These are phyloP conservation scores for Niebla homalea DNA, from an alignment of 495 filamentous ascomycete genomes.

Conservation along the genomic window DNA sequence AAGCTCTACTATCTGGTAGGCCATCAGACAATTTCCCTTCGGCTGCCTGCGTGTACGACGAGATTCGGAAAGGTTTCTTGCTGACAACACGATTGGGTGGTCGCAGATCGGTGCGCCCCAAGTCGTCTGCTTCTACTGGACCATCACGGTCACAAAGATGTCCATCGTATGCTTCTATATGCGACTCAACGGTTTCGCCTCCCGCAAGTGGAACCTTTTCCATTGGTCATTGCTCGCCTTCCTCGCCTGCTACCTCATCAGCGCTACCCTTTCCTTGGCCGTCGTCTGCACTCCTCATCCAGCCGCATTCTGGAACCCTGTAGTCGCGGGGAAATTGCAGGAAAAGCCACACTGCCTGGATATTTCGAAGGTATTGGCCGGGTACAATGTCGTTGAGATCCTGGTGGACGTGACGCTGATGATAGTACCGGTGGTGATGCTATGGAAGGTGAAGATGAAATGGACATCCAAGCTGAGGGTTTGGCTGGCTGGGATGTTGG, in stretches of 20 bases:
- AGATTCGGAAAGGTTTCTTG: too few species aligned
- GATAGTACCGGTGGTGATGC: conserved; percentile 10
- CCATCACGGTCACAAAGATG: conserved; percentile 15
- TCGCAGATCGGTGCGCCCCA: too few species aligned
- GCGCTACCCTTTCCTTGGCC: not conserved
- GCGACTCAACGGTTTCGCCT: conserved; percentile 13
- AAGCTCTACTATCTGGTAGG: not conserved
- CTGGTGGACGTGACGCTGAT: conserved; percentile 10
- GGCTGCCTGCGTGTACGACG: too few species aligned
- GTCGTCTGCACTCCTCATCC: conserved; percentile 8
- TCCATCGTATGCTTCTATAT: conserved; percentile 16
- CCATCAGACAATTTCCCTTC: not conserved
- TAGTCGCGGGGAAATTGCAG: not conserved
- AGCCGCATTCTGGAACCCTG: not conserved
- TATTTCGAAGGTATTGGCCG: not conserved
- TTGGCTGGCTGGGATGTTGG: conserved; percentile 7
- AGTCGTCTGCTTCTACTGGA: conserved; percentile 11
- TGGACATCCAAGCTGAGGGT: conserved; percentile 7
- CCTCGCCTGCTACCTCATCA: conserved; percentile 2
- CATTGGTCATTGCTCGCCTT: conserved; percentile 8
- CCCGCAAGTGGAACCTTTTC: conserved; percentile 7
- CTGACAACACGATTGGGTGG: too few species aligned
- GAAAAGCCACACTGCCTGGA: conserved; percentile 3
- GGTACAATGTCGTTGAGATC: conserved; percentile 7
- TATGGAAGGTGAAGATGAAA: conserved; percentile 13